These are phyloP conservation scores for Chytriomyces sp. DNA, from an alignment of 192 early-diverging fungal species.

Conservation along the genomic window DNA sequence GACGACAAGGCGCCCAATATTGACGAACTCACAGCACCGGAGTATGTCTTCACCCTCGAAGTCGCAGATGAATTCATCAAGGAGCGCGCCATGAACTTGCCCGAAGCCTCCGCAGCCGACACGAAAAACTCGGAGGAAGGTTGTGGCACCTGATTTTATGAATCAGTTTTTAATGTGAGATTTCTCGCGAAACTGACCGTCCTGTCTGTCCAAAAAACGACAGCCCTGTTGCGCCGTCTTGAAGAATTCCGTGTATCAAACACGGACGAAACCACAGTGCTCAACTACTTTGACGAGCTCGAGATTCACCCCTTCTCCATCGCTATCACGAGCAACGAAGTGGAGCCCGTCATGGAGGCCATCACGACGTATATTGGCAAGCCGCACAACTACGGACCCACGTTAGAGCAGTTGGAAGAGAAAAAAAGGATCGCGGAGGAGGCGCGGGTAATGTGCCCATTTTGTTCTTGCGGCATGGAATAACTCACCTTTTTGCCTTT, in stretches of 20 bases:
- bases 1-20: constrained; percentile 44
- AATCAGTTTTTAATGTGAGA: background rate
- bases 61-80: constrained; percentile 56
- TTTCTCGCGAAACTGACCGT: too few relatives aligned
- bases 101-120: constrained; percentile 51
- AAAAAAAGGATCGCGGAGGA: constrained; percentile 49
- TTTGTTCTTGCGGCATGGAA: background rate
- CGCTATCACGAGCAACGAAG: constrained; percentile 37
- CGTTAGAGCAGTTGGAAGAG: constrained; percentile 57
- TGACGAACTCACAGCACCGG: constrained; percentile 52
- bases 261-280: constrained; percentile 59
- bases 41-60: constrained; percentile 57
- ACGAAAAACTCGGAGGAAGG: constrained; percentile 62
- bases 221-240: constrained; percentile 49
- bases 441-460: constrained; percentile 35
- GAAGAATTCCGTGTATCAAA: constrained; percentile 56
- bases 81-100: constrained; percentile 58
- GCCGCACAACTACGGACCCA: constrained; percentile 65
- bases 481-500: constrained; percentile 3
- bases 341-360: constrained; percentile 40
- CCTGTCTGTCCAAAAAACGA: constrained; percentile 1
- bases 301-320: constrained; percentile 56
- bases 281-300: constrained; percentile 66
- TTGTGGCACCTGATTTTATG: constrained; percentile 26
- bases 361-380: constrained; percentile 50